phyloP scores from a whole-genome alignment of 352 stramenopile species.

The Elongisporangium anandrum region DNA sequence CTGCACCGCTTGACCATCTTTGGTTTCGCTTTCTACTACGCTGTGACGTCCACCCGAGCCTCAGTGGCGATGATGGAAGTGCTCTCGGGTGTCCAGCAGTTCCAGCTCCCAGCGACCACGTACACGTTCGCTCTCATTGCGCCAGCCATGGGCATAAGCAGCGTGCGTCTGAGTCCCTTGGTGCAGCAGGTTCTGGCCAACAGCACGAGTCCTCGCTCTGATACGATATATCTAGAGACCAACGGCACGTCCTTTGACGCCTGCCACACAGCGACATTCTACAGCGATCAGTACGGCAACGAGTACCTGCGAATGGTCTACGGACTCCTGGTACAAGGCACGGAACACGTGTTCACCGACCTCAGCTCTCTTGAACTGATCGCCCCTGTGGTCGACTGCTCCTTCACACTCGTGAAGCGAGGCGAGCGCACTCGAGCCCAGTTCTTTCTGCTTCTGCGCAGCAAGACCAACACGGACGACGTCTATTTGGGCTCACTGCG shows the following conservation, averaged over 20 bases:
- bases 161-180: conserved; percentile 11
- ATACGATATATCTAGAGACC: conserved; percentile 27
- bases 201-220: conserved; percentile 20
- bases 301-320: conserved; percentile 14
- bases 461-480: not conserved
- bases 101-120: not conserved
- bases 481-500: conserved; percentile 4
- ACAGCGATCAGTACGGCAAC: conserved; percentile 17
- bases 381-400: conserved; percentile 4
- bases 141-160: not conserved
- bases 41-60: not conserved
- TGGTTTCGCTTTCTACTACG: not conserved
- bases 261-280: conserved; percentile 11
- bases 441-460: conserved; percentile 2
- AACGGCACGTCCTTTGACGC: conserved; percentile 12
- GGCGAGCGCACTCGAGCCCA: conserved; percentile 2
- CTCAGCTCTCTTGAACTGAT: not conserved
- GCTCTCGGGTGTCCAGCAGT: not conserved
- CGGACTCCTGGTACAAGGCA: conserved; percentile 4
- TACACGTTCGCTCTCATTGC: not conserved
- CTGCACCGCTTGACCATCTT: not conserved
- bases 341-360: not conserved
- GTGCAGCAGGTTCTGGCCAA: conserved; percentile 17
- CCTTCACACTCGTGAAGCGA: not conserved
- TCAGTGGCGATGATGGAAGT: not conserved